Evolutionary conservation across 2,329 filamentous ascomycete genomes (phyloP), one percentile per base, ranked within the genome.

Genomic region (Blumeria graminis): DNA sequence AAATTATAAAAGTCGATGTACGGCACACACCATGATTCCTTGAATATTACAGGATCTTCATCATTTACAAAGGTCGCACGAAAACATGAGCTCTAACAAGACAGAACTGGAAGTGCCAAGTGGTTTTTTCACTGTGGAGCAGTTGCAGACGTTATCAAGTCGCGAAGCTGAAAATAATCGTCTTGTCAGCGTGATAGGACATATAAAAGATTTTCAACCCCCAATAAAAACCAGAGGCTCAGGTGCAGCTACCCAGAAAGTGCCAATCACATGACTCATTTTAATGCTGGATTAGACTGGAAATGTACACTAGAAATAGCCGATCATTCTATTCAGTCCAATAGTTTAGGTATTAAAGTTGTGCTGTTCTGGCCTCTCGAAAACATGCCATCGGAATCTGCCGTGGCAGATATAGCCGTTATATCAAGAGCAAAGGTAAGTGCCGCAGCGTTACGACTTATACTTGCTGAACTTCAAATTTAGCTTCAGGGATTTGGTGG

Each of bases 141-240:
- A 54, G 41, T 11, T 54, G 7, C 8, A 39, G 14, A 28, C 38
- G n/a, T 34, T 51, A 14, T 33, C 32, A 34, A 18, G 13, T 6
- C 11, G 11, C 14, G 6, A 39, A 39, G 8, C 28, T 48, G 16
- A 67, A 67, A 18, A 64, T 28, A 56, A 67, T 50, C 51, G 60
- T 8, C 33, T 70, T 6, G 70, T 81, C 60, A 82, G 72, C 67
- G 69, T 92, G 43, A 74, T 87, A 55, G 88, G 86, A 1, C 68
- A 90, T 4, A 76, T 90, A 3, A 76, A 78, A 55, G 84, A 90
- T 62, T 74, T 73, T 53, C 73, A 77, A 57, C 67, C 72, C 0
- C 76, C 78, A 0, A 71, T 70, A 0, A 57, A 65, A 10, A 79
- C 79, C 3, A 34, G 16, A 2, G 51, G 55, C 7, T 10, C 38